Base-by-base conservation (phyloP, 306 rosid species). In the Cucumis hystrix region DNA sequence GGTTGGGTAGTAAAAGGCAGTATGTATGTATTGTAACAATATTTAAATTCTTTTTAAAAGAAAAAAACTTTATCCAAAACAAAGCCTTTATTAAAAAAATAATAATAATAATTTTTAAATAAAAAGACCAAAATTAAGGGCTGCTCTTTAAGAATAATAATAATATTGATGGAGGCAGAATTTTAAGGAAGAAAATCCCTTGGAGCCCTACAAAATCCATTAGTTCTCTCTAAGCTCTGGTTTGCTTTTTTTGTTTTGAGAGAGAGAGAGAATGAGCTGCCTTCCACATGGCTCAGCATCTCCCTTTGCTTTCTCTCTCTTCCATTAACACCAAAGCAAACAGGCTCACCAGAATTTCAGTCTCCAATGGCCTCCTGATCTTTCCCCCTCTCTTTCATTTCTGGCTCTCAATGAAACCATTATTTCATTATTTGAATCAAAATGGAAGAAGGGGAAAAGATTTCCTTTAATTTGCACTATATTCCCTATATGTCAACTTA, bases 141-240 rank as follows among this genome's bases (percentile, higher is more conserved):
- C 13, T 70, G 58, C 11, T 45, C 6, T 45, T 59, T 14, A 47
- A 70, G 64, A 33, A 74, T 52, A 74, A 74, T 74, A 33, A 74
- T 52, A 74, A 74, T 74, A 28, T 28, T 28, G 65, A 74, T 74
- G 77, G 77, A 30, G 58, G 77, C 45, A 54, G 63, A 74, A 51
- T 51, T 74, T 74, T 17, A 56, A 56, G 78, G 62, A 74, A 74
- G 45, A 12, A 74, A 56, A 74, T 74, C 78, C 78, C 90, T 93
- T 85, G 98, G 91, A 86, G 83, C 79, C 86, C 86, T 91, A 93
- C 97, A 93, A 88, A 93, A 93, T 93, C 97, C 97, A 47, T 75
- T 75, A 85, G 92, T 88, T 93, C 91, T 93, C 91, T 86, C 89
- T 76, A 80, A 79, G 65, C 75, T 81, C 43, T 84, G 75, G 14